Evolutionary conservation across 208 protist species (phyloP), one percentile per base, ranked within the genome.

Genomic region (Wallacemonas collosoma): DNA sequence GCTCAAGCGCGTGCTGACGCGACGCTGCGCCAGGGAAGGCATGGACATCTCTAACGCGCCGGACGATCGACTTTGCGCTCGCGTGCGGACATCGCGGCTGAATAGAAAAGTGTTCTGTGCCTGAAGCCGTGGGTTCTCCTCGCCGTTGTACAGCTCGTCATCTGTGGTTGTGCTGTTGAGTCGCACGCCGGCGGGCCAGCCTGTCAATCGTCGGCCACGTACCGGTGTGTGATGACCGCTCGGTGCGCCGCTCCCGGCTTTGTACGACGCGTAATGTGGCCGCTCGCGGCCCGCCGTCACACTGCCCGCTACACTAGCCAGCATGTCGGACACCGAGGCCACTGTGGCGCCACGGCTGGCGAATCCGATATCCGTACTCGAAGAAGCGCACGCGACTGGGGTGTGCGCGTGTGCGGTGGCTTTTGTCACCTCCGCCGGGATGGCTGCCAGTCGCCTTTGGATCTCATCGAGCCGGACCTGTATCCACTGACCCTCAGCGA

Each of bases 401-500:
- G 26, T 26, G 26, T 26, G 26, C 26, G 26, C 26, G 26, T 26
- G 26, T 26, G 45, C 12, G 6, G 45, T 50, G 6, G 45, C 12
- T 56, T 5, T 56, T 56, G 51, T 12, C 14, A n/a, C 5, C 51
- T 7, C 5, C 51, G n/a, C 51, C 51, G 56, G 14, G 8, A 11
- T 62, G 36, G 26, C 6, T 9, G 51, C 51, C 15, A 56, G n/a
- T 4, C 12, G 64, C 44, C 3, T 12, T 4, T 55, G 8, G 26
- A 68, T 36, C 72, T 82, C 76, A 11, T 43, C 69, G 14, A 53
- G 71, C 38, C 71, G 71, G 57, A 65, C 61, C 12, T 60, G 14
- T 12, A 56, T 65, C 83, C 83, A 87, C 57, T 78, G 67, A 12
- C 69, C 61, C 55, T 84, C 77, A 2, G 83, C 76, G 36, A 85